Percentiles rank a stretch among this genome's conserved stretches.
Evolutionary conservation across 2,329 filamentous ascomycete species (phyloP).

Genomic region (Esteya vermicola): DNA sequence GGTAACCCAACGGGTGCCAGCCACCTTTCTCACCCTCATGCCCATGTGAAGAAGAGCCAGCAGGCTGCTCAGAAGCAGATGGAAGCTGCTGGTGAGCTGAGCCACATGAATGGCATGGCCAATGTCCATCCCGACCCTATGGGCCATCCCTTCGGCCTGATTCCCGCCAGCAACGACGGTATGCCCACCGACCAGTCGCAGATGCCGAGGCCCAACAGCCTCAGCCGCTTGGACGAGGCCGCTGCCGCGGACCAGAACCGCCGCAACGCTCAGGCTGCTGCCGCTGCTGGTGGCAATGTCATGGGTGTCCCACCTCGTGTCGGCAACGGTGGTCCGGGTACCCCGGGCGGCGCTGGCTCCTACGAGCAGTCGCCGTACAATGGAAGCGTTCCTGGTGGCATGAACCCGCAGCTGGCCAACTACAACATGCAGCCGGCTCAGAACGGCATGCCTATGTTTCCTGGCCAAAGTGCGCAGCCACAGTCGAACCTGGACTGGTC

Average conservation of each 20-base stretch:
- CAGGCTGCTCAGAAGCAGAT: conserved; percentile 40
- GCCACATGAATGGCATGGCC: conserved; percentile 46
- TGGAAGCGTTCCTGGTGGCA: conserved; percentile 34
- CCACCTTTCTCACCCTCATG: conserved; percentile 84
- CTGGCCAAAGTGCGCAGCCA: conserved; percentile 44
- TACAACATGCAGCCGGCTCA: conserved; percentile 50
- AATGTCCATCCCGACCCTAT: conserved; percentile 43
- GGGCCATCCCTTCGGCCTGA: conserved; percentile 29
- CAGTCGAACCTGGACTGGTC: conserved; percentile 58
- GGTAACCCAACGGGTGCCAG: conserved; percentile 92
- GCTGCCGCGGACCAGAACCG: conserved; percentile 34
- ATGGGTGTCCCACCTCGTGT: conserved; percentile 7
- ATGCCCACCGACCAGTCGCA: conserved; percentile 48
- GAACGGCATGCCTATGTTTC: conserved; percentile 51
- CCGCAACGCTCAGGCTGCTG: conserved; percentile 31
- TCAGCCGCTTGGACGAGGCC: conserved; percentile 42
- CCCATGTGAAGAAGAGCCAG: conserved; percentile 69
- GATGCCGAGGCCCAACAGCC: conserved; percentile 45
- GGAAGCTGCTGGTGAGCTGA: conserved; percentile 33
- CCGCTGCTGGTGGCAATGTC: conserved; percentile 1
- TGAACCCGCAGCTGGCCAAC: conserved; percentile 46
- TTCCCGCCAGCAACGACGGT: conserved; percentile 34
- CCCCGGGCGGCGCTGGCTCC: conserved; percentile 3
- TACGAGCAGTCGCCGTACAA: conserved; percentile 39
- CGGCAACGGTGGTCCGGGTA: conserved; percentile 6